A percentile compares a stretch with the other conserved stretches of the same genome.
Conservation (phyloP, 1,284 basidiomycete genomes). For the Irpex rosettiformis region DNA sequence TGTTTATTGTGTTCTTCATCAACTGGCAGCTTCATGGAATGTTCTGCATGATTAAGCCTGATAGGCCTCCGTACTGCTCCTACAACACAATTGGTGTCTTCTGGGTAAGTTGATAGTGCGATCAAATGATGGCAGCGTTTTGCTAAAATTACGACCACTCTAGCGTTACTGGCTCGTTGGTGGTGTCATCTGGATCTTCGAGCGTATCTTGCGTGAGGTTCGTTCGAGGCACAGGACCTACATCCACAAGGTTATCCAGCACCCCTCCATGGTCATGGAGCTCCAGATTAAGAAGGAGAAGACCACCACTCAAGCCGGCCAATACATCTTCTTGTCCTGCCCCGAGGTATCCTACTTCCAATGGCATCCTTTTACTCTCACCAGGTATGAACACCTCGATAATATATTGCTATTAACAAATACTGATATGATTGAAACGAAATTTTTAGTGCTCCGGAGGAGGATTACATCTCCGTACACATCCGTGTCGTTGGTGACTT, state of each 20-base stretch:
- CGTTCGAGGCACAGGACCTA: slow-evolving; percentile 85
- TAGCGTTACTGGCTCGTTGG: slow-evolving; percentile 89
- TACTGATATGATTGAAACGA: background rate
- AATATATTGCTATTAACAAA: background rate
- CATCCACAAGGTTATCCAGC: slow-evolving; percentile 90
- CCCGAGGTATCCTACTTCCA: slow-evolving; percentile 91
- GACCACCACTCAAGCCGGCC: slow-evolving; percentile 73
- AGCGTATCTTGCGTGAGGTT: slow-evolving; percentile 85
- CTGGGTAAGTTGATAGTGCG: slow-evolving; percentile 56
- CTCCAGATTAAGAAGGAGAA: slow-evolving; percentile 94
- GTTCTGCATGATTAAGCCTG: slow-evolving; percentile 94
- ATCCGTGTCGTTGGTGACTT: slow-evolving; percentile 87
- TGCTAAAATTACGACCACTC: slow-evolving; percentile 6
- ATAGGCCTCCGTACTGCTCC: slow-evolving; percentile 81
- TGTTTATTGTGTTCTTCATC: slow-evolving; percentile 89
- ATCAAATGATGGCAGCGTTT: background rate
- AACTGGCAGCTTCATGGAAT: slow-evolving; percentile 91
- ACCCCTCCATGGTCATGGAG: slow-evolving; percentile 87
- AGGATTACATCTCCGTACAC: slow-evolving; percentile 89
- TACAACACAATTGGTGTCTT: slow-evolving; percentile 85
- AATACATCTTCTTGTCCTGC: slow-evolving; percentile 86
- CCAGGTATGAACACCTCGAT: slow-evolving; percentile 43
- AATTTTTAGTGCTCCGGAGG: slow-evolving; percentile 72
- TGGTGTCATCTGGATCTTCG: slow-evolving; percentile 78
- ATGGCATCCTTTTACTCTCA: slow-evolving; percentile 93